phyloP scores from a whole-genome alignment of 352 stramenopile genomes.

The Globisporangium yorkense region DNA sequence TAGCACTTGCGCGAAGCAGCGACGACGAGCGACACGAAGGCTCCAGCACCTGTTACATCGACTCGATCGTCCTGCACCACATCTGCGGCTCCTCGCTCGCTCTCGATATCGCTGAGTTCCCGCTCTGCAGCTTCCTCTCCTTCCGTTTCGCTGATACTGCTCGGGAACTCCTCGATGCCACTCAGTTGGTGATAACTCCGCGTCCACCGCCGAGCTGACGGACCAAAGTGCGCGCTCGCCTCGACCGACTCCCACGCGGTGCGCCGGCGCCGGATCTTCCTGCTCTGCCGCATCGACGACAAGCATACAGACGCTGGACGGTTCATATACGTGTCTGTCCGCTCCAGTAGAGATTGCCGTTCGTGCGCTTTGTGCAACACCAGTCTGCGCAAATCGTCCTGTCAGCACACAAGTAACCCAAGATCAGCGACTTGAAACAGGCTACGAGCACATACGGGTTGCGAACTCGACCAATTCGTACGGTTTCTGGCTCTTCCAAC shows the following conservation, averaged over 20 bases:
- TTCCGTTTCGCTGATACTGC: slow-evolving; percentile 21
- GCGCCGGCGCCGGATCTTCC: slow-evolving; percentile 28
- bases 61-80: background rate
- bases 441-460: background rate
- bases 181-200: slow-evolving; percentile 57
- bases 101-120: slow-evolving; percentile 11
- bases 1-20: slow-evolving; percentile 19
- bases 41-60: background rate
- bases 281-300: slow-evolving; percentile 32
- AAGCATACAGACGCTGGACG: slow-evolving; percentile 58
- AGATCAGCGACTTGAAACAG: background rate
- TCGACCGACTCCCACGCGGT: slow-evolving; percentile 60
- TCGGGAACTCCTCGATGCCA: slow-evolving; percentile 46
- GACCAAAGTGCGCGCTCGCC: slow-evolving; percentile 48
- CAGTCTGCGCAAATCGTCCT: background rate
- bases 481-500: background rate
- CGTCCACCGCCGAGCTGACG: slow-evolving; percentile 57
- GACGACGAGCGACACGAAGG: background rate
- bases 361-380: slow-evolving; percentile 19
- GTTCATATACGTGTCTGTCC: slow-evolving; percentile 40
- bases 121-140: slow-evolving; percentile 3
- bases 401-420: too few relatives aligned
- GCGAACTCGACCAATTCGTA: background rate
- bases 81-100: background rate
- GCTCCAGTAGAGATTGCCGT: slow-evolving; percentile 47